phyloP scores from a whole-genome alignment of 75 land plant genomes.

The Selaginella moellendorffii region DNA sequence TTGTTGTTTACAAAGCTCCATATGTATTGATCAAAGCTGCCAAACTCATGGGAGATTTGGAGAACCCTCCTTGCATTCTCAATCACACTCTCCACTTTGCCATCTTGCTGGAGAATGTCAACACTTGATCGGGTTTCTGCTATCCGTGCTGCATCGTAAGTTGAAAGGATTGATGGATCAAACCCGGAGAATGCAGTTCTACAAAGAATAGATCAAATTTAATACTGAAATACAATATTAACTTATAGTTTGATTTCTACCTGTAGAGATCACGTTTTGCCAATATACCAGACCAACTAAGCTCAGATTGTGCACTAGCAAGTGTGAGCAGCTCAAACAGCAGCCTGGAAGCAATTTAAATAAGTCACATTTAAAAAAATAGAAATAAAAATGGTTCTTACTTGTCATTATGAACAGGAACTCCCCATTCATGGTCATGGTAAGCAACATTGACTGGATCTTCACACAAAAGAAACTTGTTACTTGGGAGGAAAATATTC shows the following conservation, averaged over 20 bases:
- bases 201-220: neutral
- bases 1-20: constrained; percentile 1
- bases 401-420: constrained; percentile 10
- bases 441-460: neutral
- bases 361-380: neutral
- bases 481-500: neutral
- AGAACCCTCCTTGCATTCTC: neutral
- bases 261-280: constrained; percentile 1
- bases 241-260: neutral
- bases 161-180: neutral
- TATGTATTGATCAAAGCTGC: neutral
- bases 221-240: neutral
- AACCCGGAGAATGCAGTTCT: neutral
- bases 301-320: neutral
- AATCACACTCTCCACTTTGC: neutral
- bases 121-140: neutral
- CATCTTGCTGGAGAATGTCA: constrained; percentile 10
- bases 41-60: neutral
- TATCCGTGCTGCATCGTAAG: neutral
- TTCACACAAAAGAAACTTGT: neutral
- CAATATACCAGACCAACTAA: constrained; percentile 3
- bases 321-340: constrained; percentile 1
- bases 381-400: neutral
- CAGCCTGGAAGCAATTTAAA: neutral
- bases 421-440: constrained; percentile 9